Evolutionary conservation across 164 flowering plant genomes (phyloP), one percentile per base, ranked within the genome.

Genomic region (Houttuynia cordata): DNA sequence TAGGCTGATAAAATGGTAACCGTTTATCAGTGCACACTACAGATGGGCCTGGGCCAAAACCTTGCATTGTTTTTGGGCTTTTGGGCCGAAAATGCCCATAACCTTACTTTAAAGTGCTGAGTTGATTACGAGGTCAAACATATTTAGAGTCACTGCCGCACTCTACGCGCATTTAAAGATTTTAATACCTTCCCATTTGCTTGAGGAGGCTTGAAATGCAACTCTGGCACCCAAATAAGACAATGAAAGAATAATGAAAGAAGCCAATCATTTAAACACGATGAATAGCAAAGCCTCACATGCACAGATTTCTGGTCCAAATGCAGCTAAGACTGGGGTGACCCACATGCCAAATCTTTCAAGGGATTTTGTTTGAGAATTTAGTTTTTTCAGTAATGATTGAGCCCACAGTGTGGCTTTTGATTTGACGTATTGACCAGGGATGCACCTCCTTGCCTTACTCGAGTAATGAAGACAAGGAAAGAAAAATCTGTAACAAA

Each of bases 311-410:
- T 23, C 18, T 6, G 57, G 10, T 22, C 55, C 18, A 13, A 15
- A 24, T 14, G 57, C 57, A 54, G 30, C 57, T 24, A 15, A 18
- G 19, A 54, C 23, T 54, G 24, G 34, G 57, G 57, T 23, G 57
- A 54, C 57, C 57, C 57, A 54, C 57, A 23, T 54, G 57, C 30
- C 30, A 54, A 54, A 54, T 23, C 57, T 24, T 24, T 30, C 34
- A 23, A n/a, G 34, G 57, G 18, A 23, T 54, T 17, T 12, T 45
- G 17, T 2, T 10, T 54, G 24, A 24, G 15, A 23, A 54, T 17
- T 10, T 24, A 23, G 24, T 17, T 54, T 54, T 54, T 23, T 8
- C 24, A 30, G 57, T 23, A 23, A 23, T 54, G 24, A 54, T 54
- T 10, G 24, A 23, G 24, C 56, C 25, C 25, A 22, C 25, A 21